Evolutionary conservation across 2,329 filamentous ascomycete genomes (phyloP).

Genomic region (Chrysoporthe cubensis): DNA sequence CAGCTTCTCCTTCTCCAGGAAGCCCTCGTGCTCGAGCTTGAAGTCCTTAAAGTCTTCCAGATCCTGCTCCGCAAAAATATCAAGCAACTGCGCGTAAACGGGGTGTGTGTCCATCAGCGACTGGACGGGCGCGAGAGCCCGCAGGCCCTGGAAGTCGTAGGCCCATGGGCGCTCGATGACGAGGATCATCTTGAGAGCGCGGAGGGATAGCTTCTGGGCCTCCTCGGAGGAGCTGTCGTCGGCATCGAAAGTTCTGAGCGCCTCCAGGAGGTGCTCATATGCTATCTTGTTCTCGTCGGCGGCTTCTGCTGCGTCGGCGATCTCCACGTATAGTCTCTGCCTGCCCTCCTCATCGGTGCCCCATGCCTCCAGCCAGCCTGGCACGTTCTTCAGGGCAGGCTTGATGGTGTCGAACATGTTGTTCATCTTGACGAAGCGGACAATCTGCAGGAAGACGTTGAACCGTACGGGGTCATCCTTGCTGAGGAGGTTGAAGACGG

Average conservation of each 20-base stretch:
- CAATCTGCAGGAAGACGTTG: slow-evolving; percentile 87
- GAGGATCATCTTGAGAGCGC: slow-evolving; percentile 59
- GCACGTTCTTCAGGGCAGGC: slow-evolving; percentile 80
- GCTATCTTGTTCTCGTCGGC: slow-evolving; percentile 72
- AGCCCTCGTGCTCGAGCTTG: slow-evolving; percentile 85
- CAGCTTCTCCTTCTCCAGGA: slow-evolving; percentile 75
- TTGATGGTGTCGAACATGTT: slow-evolving; percentile 82
- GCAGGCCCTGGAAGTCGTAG: slow-evolving; percentile 79
- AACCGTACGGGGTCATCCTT: slow-evolving; percentile 78
- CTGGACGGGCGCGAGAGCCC: slow-evolving; percentile 81
- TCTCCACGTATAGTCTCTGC: slow-evolving; percentile 81
- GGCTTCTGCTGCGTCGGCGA: slow-evolving; percentile 80
- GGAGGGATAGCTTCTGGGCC: slow-evolving; percentile 63
- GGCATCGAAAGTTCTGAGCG: slow-evolving; percentile 63
- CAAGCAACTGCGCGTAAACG: slow-evolving; percentile 86
- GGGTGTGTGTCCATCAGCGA: slow-evolving; percentile 83
- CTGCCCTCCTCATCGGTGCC: slow-evolving; percentile 79
- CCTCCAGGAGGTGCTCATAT: slow-evolving; percentile 70
- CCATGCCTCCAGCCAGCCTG: slow-evolving; percentile 83
- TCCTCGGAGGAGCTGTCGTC: slow-evolving; percentile 61
- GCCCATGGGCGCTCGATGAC: slow-evolving; percentile 51
- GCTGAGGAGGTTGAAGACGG: slow-evolving; percentile 92
- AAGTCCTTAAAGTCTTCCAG: slow-evolving; percentile 97
- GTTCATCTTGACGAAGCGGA: slow-evolving; percentile 78
- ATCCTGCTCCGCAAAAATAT: slow-evolving; percentile 92